Percentiles rank a stretch among this genome's conserved stretches.
These are phyloP conservation scores for Cyberlindnera meyerae DNA, from an alignment of 805 yeast species.

Conservation along the genomic window DNA sequence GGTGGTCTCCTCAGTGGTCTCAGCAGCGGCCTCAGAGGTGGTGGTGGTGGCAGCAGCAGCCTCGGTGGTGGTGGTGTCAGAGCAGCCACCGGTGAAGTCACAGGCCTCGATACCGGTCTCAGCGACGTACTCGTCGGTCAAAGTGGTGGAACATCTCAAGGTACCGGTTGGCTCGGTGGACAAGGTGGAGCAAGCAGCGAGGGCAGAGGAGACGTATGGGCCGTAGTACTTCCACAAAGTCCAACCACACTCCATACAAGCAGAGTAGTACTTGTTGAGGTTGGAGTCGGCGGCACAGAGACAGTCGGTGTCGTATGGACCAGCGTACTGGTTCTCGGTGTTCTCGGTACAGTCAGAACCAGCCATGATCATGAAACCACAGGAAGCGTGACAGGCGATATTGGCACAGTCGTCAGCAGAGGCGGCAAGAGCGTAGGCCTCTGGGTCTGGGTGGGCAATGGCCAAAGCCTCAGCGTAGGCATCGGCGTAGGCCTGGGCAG, in stretches of 20 bases:
- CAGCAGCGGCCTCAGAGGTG: conserved; percentile 18
- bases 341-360: conserved; percentile 27
- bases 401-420: conserved; percentile 26
- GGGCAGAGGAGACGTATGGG: conserved; percentile 23
- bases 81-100: conserved; percentile 34
- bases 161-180: conserved; percentile 32
- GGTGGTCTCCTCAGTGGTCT: conserved; percentile 10
- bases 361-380: conserved; percentile 30
- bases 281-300: conserved; percentile 22
- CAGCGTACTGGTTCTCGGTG: conserved; percentile 11
- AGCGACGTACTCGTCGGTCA: conserved; percentile 13
- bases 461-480: conserved; percentile 17
- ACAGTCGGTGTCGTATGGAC: conserved; percentile 21
- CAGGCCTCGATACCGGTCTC: conserved; percentile 20
- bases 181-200: conserved; percentile 24
- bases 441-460: conserved; percentile 23
- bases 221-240: conserved; percentile 31
- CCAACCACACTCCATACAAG: conserved; percentile 34
- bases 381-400: conserved; percentile 28
- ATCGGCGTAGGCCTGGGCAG: conserved; percentile 12
- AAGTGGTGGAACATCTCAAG: conserved; percentile 21
- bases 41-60: conserved; percentile 14
- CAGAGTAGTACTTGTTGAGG: conserved; percentile 19
- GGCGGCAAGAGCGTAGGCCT: conserved; percentile 25
- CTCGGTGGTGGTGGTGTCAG: conserved; percentile 11